Evolutionary conservation across 1,284 basidiomycete species (phyloP).

Genomic region (Calocybe gambosa): DNA sequence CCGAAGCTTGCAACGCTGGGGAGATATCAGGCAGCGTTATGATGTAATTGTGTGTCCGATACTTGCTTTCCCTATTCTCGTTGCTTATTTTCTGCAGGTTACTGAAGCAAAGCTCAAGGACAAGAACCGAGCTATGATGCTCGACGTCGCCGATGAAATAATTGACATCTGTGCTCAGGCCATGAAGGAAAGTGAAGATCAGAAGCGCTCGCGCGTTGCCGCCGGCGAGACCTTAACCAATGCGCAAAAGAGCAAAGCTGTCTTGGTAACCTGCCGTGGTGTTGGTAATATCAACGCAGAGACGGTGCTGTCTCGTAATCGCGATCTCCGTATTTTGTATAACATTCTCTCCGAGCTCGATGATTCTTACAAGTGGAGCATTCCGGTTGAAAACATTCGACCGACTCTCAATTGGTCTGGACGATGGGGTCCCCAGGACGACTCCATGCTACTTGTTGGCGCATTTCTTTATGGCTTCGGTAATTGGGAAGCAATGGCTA

Average conservation of each 20-base stretch:
- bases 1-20: constrained; percentile 95
- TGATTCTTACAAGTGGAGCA: constrained; percentile 76
- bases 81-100: constrained; percentile 44
- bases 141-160: constrained; percentile 90
- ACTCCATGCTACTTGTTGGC: constrained; percentile 91
- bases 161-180: constrained; percentile 82
- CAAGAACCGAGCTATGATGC: constrained; percentile 93
- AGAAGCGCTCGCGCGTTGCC: constrained; percentile 70
- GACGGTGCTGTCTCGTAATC: constrained; percentile 86
- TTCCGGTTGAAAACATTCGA: constrained; percentile 90
- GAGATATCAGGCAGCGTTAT: constrained; percentile 92
- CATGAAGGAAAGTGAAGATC: constrained; percentile 78
- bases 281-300: constrained; percentile 97
- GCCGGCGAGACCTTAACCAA: constrained; percentile 83
- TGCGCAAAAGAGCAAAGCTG: constrained; percentile 91
- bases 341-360: constrained; percentile 72
- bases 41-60: constrained; percentile 78
- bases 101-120: constrained; percentile 88
- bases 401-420: constrained; percentile 95
- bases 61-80: neutral
- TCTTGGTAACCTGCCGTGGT: constrained; percentile 85
- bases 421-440: constrained; percentile 90
- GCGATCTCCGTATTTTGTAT: constrained; percentile 87
- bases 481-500: constrained; percentile 94
- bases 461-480: constrained; percentile 94